Percentiles rank a stretch among this genome's conserved stretches.
These are phyloP conservation scores for Brassica nigra DNA, from an alignment of 345 rosid genomes.

Conservation along the genomic window DNA sequence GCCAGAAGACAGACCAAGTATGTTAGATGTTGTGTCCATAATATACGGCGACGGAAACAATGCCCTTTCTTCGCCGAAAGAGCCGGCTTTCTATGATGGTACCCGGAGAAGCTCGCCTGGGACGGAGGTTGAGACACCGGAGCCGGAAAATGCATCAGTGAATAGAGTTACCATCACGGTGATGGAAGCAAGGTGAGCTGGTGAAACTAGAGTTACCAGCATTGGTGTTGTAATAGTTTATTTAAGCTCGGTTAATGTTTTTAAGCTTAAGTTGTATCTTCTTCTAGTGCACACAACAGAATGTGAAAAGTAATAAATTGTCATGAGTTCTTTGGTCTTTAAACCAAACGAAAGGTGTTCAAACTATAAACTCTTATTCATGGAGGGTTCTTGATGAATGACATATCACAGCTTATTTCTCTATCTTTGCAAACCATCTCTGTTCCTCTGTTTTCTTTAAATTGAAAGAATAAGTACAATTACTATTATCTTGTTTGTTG, in stretches of 20 bases:
- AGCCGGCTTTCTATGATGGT: neutral
- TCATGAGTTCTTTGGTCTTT: too few species aligned
- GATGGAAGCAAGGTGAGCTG: neutral
- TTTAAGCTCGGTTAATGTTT: neutral
- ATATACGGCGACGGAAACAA: neutral
- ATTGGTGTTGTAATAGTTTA: neutral
- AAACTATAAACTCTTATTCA: too few species aligned
- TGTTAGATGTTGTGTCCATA: neutral
- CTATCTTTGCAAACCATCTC: too few species aligned
- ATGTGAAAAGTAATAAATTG: too few species aligned
- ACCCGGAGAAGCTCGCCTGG: neutral
- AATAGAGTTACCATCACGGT: neutral
- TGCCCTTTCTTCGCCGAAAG: neutral
- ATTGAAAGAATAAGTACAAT: too few species aligned
- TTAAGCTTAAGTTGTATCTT: neutral
- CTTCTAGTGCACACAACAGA: too few species aligned
- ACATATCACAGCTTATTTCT: too few species aligned
- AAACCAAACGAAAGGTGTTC: too few species aligned
- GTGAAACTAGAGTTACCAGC: neutral
- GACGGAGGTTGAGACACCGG: neutral
- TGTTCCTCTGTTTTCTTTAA: too few species aligned
- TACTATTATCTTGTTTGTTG: too few species aligned
- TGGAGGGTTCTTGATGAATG: too few species aligned
- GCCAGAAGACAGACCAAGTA: slow-evolving; percentile 1
- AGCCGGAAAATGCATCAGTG: neutral